phyloP scores from a whole-genome alignment of 1,284 basidiomycete genomes.

The Marasmius oreades region DNA sequence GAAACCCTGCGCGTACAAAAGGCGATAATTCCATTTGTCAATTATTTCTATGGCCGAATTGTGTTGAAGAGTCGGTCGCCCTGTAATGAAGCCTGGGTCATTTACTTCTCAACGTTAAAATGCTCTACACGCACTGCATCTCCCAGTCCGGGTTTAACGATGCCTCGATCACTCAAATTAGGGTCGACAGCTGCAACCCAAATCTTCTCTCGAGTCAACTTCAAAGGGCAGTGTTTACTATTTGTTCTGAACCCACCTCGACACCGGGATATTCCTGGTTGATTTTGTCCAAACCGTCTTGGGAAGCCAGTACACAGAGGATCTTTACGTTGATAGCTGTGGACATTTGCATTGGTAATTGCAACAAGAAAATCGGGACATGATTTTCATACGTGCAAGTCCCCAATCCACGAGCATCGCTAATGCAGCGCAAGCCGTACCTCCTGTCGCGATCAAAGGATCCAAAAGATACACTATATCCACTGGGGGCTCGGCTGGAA shows the following conservation, averaged over 20 bases:
- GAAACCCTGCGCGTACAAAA: conserved; percentile 97
- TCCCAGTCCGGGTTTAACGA: conserved; percentile 85
- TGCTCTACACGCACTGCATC: conserved; percentile 63
- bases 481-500: conserved; percentile 74
- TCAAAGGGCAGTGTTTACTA: conserved; percentile 3
- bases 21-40: conserved; percentile 51
- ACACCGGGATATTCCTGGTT: conserved; percentile 70
- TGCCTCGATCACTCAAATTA: conserved; percentile 65
- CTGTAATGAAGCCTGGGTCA: conserved; percentile 28
- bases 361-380: not conserved
- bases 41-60: conserved; percentile 27
- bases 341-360: no score
- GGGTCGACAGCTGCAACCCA: conserved; percentile 83
- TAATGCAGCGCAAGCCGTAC: conserved; percentile 86
- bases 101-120: not conserved
- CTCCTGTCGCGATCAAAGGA: conserved; percentile 91
- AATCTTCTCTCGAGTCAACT: conserved; percentile 45
- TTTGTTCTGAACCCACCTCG: conserved; percentile 48
- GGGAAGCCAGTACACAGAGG: conserved; percentile 78
- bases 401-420: conserved; percentile 88
- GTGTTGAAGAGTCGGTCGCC: conserved; percentile 69
- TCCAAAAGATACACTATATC: conserved; percentile 87
- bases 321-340: conserved; percentile 77
- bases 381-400: conserved; percentile 49
- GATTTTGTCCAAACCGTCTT: conserved; percentile 71